Evolutionary conservation across 129 eudicot genomes (phyloP).

Genomic region (Pulicaria dysenterica): DNA sequence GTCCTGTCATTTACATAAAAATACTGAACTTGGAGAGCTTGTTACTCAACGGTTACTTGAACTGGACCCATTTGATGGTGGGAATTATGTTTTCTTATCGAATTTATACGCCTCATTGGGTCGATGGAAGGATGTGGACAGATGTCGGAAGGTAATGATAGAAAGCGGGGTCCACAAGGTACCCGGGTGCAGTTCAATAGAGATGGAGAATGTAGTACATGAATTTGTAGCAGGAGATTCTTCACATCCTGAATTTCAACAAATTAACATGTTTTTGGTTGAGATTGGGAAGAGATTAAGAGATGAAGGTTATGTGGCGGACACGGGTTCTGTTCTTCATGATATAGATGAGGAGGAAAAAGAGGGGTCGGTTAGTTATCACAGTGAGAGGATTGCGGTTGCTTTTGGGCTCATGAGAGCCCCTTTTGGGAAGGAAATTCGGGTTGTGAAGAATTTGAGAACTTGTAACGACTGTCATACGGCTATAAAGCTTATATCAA

Average conservation of each 20-base stretch:
- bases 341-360: conserved; percentile 64
- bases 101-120: conserved; percentile 53
- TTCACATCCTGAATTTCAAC: conserved; percentile 45
- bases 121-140: conserved; percentile 56
- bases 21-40: conserved; percentile 35
- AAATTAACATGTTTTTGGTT: conserved; percentile 46
- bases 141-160: conserved; percentile 45
- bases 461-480: conserved; percentile 53
- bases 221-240: conserved; percentile 60
- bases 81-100: conserved; percentile 56
- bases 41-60: conserved; percentile 48
- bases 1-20: conserved; percentile 51
- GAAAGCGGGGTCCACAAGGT: conserved; percentile 50
- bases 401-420: conserved; percentile 56
- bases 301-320: conserved; percentile 53
- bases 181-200: conserved; percentile 64
- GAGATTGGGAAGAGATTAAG: conserved; percentile 41
- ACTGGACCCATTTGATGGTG: conserved; percentile 61
- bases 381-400: conserved; percentile 63
- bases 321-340: conserved; percentile 49
- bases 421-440: conserved; percentile 40
- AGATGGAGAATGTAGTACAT: conserved; percentile 50
- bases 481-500: conserved; percentile 47
- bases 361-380: conserved; percentile 44
- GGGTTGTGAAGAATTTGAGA: conserved; percentile 52